These are phyloP conservation scores for Phaseolus coccineus DNA, from an alignment of 331 rosid genomes.

Conservation along the genomic window DNA sequence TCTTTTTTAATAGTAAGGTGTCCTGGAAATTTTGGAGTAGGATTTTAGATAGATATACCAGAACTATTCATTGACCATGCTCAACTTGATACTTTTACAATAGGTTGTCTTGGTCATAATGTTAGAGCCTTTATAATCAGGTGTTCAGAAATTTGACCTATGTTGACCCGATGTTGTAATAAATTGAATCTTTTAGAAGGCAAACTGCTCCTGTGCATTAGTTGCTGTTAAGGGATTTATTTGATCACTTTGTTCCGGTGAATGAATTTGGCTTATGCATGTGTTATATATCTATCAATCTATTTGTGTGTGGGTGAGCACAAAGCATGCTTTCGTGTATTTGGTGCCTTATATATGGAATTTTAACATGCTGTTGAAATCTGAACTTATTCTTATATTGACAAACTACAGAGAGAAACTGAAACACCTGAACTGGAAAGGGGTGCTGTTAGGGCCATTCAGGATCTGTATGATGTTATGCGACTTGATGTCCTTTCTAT, in stretches of 20 bases:
- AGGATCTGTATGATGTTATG: conserved; percentile 90
- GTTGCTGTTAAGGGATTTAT: conserved; percentile 2
- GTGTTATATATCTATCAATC: neutral
- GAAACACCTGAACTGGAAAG: conserved; percentile 66
- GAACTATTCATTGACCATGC: no score
- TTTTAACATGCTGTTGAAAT: neutral
- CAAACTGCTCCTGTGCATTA: neutral
- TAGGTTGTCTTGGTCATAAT: no score
- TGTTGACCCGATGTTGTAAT: no score
- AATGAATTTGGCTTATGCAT: neutral
- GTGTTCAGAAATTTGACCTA: no score
- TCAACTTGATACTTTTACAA: no score
- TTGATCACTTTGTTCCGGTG: neutral
- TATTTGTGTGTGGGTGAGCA: neutral
- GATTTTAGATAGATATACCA: no score
- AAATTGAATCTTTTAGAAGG: no score
- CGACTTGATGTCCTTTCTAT: conserved; percentile 68
- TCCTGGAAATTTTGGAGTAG: no score
- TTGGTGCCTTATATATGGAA: conserved; percentile 28
- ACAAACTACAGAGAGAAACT: conserved; percentile 62
- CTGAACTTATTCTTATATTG: conserved; percentile 34
- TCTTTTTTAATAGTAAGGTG: no score
- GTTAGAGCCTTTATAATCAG: no score
- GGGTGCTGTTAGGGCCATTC: conserved; percentile 88
- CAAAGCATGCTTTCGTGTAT: neutral